Conservation (phyloP, 768 basidiomycete genomes). For the Baorangia bicolor region DNA sequence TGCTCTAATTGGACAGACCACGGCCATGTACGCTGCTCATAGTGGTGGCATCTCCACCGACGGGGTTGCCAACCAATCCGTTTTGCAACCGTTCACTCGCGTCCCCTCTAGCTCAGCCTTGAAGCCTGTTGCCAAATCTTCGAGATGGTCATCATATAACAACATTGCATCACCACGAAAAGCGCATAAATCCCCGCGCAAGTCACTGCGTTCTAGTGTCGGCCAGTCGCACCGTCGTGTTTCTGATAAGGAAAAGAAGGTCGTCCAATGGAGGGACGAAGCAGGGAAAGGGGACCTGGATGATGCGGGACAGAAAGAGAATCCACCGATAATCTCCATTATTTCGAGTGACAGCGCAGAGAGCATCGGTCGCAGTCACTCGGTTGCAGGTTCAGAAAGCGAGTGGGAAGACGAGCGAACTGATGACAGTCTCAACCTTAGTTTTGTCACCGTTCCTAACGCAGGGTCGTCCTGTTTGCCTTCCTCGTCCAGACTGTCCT, state of each 20-base stretch:
- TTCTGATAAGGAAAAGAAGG: constrained; percentile 70
- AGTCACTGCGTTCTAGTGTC: constrained; percentile 66
- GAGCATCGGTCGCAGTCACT: constrained; percentile 34
- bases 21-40: constrained; percentile 53
- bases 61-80: constrained; percentile 50
- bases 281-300: constrained; percentile 80
- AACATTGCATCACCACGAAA: constrained; percentile 47
- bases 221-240: constrained; percentile 61
- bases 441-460: constrained; percentile 39
- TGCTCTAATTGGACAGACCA: constrained; percentile 64
- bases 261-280: constrained; percentile 86
- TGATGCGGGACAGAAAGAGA: constrained; percentile 46
- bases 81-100: constrained; percentile 42
- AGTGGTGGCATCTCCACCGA: constrained; percentile 39
- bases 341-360: constrained; percentile 39
- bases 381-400: constrained; percentile 69
- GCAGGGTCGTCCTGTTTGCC: constrained; percentile 34
- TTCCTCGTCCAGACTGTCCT: constrained; percentile 31
- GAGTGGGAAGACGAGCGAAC: constrained; percentile 92
- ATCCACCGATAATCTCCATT: constrained; percentile 21
- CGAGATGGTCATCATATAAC: constrained; percentile 45
- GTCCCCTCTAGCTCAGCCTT: constrained; percentile 49
- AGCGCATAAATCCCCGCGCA: constrained; percentile 61
- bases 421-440: constrained; percentile 69
- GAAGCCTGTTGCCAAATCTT: constrained; percentile 40